phyloP scores from a whole-genome alignment of 2,329 filamentous ascomycete species.

The Pseudogymnoascus sp. region DNA sequence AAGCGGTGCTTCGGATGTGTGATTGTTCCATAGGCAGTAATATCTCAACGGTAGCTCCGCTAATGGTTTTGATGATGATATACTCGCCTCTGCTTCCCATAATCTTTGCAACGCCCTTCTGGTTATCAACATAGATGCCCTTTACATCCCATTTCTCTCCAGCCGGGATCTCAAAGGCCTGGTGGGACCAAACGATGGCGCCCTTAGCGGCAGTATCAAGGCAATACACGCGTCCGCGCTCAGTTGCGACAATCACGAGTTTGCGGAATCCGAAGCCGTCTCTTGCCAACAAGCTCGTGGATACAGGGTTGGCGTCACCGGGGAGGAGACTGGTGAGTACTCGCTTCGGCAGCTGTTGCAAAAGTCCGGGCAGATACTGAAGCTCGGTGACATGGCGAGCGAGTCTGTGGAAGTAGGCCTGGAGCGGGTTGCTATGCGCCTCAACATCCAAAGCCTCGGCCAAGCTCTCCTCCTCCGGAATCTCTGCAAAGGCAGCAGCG shows the following conservation, averaged over 20 bases:
- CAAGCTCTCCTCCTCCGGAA: constrained; percentile 63
- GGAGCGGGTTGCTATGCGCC: constrained; percentile 67
- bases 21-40: constrained; percentile 33
- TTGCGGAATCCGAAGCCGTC: constrained; percentile 88
- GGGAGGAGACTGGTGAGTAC: constrained; percentile 53
- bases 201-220: constrained; percentile 70
- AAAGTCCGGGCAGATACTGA: constrained; percentile 63
- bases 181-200: constrained; percentile 64
- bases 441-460: constrained; percentile 78
- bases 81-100: constrained; percentile 46
- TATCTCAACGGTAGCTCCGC: constrained; percentile 41
- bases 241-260: constrained; percentile 69
- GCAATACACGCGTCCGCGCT: constrained; percentile 68
- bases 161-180: constrained; percentile 48
- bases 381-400: constrained; percentile 74
- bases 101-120: constrained; percentile 34
- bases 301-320: constrained; percentile 41
- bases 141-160: constrained; percentile 56
- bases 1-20: constrained; percentile 38
- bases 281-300: constrained; percentile 42
- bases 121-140: constrained; percentile 55
- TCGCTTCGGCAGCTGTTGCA: constrained; percentile 59
- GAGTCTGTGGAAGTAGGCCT: constrained; percentile 82
- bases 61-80: constrained; percentile 44
- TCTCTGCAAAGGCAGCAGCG: constrained; percentile 71